phyloP scores from a whole-genome alignment of 371 early-diverging fungal genomes.

The Lichtheimia ramosa region DNA sequence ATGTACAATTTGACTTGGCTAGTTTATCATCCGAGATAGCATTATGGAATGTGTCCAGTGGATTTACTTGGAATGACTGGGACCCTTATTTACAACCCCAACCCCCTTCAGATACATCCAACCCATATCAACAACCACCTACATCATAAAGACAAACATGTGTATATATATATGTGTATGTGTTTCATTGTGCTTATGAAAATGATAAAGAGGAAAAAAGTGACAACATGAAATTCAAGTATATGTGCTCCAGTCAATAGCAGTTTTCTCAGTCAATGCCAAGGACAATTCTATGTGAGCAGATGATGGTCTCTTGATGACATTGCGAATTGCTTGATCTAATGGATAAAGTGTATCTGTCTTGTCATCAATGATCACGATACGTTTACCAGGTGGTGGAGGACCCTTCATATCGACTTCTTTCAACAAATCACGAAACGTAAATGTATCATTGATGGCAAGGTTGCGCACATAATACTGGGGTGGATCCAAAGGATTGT shows the following conservation, averaged over 20 bases:
- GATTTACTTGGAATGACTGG: conserved; percentile 41
- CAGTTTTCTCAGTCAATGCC: conserved; percentile 35
- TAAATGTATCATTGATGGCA: conserved; percentile 47
- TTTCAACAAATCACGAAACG: conserved; percentile 40
- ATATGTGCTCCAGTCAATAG: conserved; percentile 42
- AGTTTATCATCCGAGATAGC: conserved; percentile 29
- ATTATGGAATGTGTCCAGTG: conserved; percentile 34
- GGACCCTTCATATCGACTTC: conserved; percentile 43
- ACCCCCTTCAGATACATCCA: neutral
- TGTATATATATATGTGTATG: no score
- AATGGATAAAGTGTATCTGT: conserved; percentile 39
- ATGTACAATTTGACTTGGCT: conserved; percentile 18
- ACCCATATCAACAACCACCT: neutral
- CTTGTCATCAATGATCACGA: conserved; percentile 36
- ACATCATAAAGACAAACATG: no score
- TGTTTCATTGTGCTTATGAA: no score
- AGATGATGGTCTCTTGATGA: conserved; percentile 25
- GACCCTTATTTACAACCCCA: conserved; percentile 20
- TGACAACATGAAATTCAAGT: neutral
- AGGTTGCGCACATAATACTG: conserved; percentile 44
- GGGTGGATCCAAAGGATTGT: conserved; percentile 5
- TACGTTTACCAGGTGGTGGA: conserved; percentile 45
- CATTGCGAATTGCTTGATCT: conserved; percentile 42
- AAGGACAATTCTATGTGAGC: conserved; percentile 43
- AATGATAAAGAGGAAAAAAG: no score